Conservation (phyloP, 2,329 filamentous ascomycete genomes). For the Sarocladiaceae sp. region DNA sequence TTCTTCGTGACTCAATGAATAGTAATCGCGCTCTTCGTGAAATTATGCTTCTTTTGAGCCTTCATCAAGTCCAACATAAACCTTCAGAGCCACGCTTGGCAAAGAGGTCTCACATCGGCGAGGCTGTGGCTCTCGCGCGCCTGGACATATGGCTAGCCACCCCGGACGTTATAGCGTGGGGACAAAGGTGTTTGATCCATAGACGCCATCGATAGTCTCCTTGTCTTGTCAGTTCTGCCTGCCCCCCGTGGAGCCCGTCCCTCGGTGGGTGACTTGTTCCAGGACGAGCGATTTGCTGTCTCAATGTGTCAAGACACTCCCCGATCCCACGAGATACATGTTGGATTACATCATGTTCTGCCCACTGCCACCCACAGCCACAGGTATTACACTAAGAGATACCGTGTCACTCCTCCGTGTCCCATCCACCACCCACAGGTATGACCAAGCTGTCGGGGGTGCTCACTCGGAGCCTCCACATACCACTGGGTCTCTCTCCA, state of each 20-base stretch:
- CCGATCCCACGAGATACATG: neutral
- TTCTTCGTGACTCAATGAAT: too few species aligned
- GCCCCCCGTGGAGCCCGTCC: neutral
- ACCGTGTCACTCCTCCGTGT: neutral
- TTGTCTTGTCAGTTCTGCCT: too few species aligned
- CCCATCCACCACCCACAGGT: neutral
- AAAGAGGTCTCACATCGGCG: neutral
- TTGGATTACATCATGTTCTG: slow-evolving; percentile 4
- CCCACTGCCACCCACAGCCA: neutral
- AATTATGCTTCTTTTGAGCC: too few species aligned
- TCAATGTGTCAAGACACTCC: neutral
- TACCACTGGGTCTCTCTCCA: slow-evolving; percentile 1
- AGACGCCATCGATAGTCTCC: slow-evolving; percentile 1
- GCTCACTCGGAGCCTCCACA: slow-evolving; percentile 8
- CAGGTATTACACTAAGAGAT: neutral
- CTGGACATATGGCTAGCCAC: neutral
- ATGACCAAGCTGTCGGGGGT: neutral
- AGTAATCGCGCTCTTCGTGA: too few species aligned
- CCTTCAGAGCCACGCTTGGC: neutral
- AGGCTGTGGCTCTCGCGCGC: neutral
- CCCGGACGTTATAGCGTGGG: neutral
- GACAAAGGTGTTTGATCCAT: too few species aligned
- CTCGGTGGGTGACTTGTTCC: neutral
- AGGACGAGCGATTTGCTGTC: neutral
- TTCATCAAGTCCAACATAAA: neutral